Evolutionary conservation across 306 rosid species (phyloP).

Genomic region (Glycine latifolia): DNA sequence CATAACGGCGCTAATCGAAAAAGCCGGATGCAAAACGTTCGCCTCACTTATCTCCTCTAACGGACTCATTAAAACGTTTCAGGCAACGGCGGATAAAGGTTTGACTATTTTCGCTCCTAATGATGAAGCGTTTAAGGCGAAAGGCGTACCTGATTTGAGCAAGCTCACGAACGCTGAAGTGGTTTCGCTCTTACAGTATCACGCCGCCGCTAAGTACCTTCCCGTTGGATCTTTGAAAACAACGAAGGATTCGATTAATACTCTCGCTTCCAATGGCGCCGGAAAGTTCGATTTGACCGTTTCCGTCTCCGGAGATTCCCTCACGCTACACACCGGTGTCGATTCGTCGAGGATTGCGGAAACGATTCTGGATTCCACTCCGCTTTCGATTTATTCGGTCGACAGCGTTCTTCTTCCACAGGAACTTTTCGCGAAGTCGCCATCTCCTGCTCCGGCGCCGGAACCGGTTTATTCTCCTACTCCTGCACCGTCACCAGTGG

Average conservation of each 20-base stretch:
- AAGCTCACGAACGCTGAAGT: constrained; percentile 86
- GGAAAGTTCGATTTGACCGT: constrained; percentile 70
- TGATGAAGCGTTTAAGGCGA: constrained; percentile 88
- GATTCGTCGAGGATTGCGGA: constrained; percentile 76
- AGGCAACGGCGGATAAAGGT: constrained; percentile 67
- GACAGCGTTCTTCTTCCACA: constrained; percentile 76
- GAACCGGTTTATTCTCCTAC: constrained; percentile 64
- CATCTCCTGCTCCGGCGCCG: constrained; percentile 78
- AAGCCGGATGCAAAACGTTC: constrained; percentile 80
- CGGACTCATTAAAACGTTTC: constrained; percentile 76
- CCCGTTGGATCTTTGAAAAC: constrained; percentile 81
- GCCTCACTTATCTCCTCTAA: constrained; percentile 60
- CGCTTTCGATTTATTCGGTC: constrained; percentile 69
- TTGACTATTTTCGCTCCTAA: constrained; percentile 84
- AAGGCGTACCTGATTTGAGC: constrained; percentile 76
- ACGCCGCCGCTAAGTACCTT: constrained; percentile 66
- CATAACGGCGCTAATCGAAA: constrained; percentile 77
- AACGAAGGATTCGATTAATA: constrained; percentile 57
- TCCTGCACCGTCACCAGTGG: constrained; percentile 40
- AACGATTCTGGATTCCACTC: constrained; percentile 78
- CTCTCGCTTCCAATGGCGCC: constrained; percentile 81
- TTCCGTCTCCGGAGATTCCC: constrained; percentile 66
- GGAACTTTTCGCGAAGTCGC: constrained; percentile 74
- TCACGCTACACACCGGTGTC: constrained; percentile 88
- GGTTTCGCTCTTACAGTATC: constrained; percentile 78